Conservation (phyloP, 352 stramenopile species). For the Thalassiosira exigua region DNA sequence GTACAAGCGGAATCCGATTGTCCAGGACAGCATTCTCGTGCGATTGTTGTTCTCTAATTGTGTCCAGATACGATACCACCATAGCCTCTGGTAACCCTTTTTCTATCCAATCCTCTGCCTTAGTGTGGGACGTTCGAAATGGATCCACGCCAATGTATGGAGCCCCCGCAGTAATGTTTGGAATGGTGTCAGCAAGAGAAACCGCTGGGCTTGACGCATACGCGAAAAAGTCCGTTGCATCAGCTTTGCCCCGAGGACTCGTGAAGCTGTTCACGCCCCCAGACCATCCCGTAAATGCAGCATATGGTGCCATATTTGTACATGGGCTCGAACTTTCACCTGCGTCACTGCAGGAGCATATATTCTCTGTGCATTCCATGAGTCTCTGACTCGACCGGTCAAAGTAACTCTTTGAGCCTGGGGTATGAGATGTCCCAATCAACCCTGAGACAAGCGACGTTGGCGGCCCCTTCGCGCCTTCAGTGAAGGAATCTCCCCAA, state of each 20-base stretch:
- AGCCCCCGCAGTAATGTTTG: slow-evolving; percentile 25
- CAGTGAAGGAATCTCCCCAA: too few species aligned
- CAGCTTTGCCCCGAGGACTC: background rate
- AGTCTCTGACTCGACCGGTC: too few species aligned
- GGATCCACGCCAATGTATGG: slow-evolving; percentile 23
- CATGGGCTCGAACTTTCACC: too few species aligned
- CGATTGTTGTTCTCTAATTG: slow-evolving; percentile 8
- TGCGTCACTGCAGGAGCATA: too few species aligned
- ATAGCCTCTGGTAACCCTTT: too few species aligned
- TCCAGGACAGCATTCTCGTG: slow-evolving; percentile 46
- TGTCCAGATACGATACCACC: too few species aligned
- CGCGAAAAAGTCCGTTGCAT: slow-evolving; percentile 52
- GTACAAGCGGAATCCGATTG: slow-evolving; percentile 36
- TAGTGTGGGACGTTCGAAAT: slow-evolving; percentile 38
- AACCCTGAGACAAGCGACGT: too few species aligned
- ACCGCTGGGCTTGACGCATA: slow-evolving; percentile 34
- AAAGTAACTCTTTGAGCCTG: too few species aligned
- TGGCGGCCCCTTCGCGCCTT: too few species aligned
- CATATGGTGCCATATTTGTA: slow-evolving; percentile 60
- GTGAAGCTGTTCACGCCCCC: slow-evolving; percentile 29
- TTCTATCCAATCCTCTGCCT: slow-evolving; percentile 24
- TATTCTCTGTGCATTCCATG: too few species aligned
- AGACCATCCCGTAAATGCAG: slow-evolving; percentile 52
- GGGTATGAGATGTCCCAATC: too few species aligned
- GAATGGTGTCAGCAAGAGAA: slow-evolving; percentile 41